Evolutionary conservation across 2,329 filamentous ascomycete genomes (phyloP).

Genomic region (Chrysoporthe cubensis): DNA sequence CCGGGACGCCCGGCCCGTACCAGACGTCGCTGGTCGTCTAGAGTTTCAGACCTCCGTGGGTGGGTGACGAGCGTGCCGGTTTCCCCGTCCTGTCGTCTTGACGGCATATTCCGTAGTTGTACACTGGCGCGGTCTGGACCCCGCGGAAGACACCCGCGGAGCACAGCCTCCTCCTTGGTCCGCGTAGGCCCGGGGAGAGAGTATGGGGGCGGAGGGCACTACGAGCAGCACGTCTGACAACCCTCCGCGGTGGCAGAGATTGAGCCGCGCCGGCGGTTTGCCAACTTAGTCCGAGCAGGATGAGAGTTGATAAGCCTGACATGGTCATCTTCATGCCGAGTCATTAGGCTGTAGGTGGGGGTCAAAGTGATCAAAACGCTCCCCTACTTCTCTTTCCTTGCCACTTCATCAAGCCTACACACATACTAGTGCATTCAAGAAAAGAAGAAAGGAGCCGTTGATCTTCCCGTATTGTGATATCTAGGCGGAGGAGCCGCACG

Average conservation of each 20-base stretch:
- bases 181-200: not conserved
- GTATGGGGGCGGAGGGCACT: too few relatives aligned
- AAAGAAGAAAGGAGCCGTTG: slow-evolving; percentile 40
- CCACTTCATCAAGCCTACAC: too few relatives aligned
- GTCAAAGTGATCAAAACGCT: not conserved
- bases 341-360: slow-evolving; percentile 37
- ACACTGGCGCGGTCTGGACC: too few relatives aligned
- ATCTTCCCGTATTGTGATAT: slow-evolving; percentile 52
- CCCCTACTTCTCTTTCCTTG: too few relatives aligned
- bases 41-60: too few relatives aligned
- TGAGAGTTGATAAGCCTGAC: slow-evolving; percentile 29
- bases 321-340: slow-evolving; percentile 39
- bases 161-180: too few relatives aligned
- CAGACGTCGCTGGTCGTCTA: too few relatives aligned
- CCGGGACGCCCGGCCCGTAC: too few relatives aligned
- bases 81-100: not conserved
- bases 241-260: not conserved
- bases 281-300: slow-evolving; percentile 26
- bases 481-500: slow-evolving; percentile 52
- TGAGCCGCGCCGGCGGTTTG: slow-evolving; percentile 20
- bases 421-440: not conserved
- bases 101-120: not conserved
- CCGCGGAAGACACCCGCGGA: too few relatives aligned
- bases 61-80: not conserved
- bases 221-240: not conserved